phyloP scores from a whole-genome alignment of 306 rosid genomes.

The Ziziphus jujuba region DNA sequence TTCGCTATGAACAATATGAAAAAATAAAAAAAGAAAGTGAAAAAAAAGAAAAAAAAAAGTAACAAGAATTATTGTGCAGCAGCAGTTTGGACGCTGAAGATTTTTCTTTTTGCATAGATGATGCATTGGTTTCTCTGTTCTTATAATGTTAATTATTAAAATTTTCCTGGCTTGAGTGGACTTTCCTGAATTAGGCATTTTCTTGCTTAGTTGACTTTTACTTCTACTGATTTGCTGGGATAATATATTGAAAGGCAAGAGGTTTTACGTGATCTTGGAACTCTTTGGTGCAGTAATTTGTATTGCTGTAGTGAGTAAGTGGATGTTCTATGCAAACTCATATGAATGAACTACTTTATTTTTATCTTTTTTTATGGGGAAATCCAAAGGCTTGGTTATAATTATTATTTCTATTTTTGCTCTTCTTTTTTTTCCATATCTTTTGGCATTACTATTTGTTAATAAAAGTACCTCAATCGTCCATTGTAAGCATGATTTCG shows the following conservation, averaged over 20 bases:
- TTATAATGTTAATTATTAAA: conserved; percentile 1
- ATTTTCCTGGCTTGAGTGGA: conserved; percentile 13
- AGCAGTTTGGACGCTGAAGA: conserved; percentile 32
- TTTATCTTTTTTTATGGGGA: not conserved
- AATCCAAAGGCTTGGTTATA: conserved; percentile 10
- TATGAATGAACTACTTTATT: not conserved
- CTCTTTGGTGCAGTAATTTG: conserved; percentile 1
- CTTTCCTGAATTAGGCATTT: not conserved
- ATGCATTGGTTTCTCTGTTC: conserved; percentile 12
- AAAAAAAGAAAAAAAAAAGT: conserved; percentile 22
- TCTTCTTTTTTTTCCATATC: too few relatives aligned
- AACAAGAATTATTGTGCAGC: conserved; percentile 39
- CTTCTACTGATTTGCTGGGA: not conserved
- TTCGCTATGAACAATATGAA: conserved; percentile 33
- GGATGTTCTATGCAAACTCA: conserved; percentile 8
- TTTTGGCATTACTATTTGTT: too few relatives aligned
- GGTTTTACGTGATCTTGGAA: not conserved
- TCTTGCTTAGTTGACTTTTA: conserved; percentile 3
- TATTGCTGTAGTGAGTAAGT: conserved; percentile 11
- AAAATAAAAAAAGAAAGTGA: conserved; percentile 17
- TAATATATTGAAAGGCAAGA: not conserved
- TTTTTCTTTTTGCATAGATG: conserved; percentile 8
- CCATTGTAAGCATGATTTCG: too few relatives aligned
- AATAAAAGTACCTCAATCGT: too few relatives aligned
- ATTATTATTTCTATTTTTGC: not conserved